These are phyloP conservation scores for Hibiscus mutabilis DNA, from an alignment of 345 rosid genomes.

Conservation along the genomic window DNA sequence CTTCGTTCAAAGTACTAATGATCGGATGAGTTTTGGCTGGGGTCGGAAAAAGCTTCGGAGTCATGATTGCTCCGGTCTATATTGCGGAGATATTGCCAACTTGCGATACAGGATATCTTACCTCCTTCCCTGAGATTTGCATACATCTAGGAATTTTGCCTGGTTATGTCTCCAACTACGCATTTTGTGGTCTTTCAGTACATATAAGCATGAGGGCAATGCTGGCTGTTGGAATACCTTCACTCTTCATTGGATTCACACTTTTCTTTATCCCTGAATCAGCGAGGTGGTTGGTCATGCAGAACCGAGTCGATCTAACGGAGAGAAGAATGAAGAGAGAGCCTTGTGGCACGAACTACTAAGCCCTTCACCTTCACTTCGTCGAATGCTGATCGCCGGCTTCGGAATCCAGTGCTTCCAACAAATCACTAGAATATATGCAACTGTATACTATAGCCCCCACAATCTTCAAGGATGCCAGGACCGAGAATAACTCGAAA, in stretches of 20 bases:
- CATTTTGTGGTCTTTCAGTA: conserved; percentile 58
- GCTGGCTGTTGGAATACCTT: conserved; percentile 89
- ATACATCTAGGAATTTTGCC: conserved; percentile 74
- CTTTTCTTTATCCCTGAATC: conserved; percentile 85
- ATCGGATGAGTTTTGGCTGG: conserved; percentile 73
- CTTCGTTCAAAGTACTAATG: conserved; percentile 62
- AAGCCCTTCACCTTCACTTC: conserved; percentile 61
- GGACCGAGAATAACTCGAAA: conserved; percentile 36
- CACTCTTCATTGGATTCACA: conserved; percentile 63
- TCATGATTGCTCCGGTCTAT: conserved; percentile 82
- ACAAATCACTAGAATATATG: conserved; percentile 56
- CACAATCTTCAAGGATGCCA: conserved; percentile 43
- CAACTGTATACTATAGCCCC: conserved; percentile 74
- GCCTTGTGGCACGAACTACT: conserved; percentile 71
- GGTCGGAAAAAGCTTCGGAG: conserved; percentile 79
- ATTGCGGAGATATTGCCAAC: conserved; percentile 81
- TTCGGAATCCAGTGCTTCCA: conserved; percentile 80
- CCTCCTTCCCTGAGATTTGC: conserved; percentile 82
- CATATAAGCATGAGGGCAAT: conserved; percentile 76
- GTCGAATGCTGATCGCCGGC: conserved; percentile 62
- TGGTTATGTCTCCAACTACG: conserved; percentile 83
- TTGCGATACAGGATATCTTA: conserved; percentile 56
- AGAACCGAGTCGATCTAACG: conserved; percentile 46
- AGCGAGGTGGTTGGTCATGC: conserved; percentile 85
- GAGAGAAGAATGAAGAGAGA: conserved; percentile 36